Evolutionary conservation across 768 basidiomycete species (phyloP).

Genomic region (Suillus subluteus): DNA sequence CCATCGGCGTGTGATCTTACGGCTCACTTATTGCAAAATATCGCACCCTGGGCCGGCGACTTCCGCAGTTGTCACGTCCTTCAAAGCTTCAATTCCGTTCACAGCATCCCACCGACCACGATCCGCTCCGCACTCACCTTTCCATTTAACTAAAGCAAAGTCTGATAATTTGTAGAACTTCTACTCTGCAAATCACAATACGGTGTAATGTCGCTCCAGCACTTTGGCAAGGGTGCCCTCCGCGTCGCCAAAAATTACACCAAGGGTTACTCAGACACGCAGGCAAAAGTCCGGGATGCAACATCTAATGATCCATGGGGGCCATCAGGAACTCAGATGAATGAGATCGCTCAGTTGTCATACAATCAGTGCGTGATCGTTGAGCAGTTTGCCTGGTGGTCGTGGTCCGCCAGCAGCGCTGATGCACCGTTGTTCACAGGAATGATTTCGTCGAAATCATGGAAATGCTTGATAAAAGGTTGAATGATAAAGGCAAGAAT

Average conservation of each 20-base stretch:
- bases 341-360: constrained; percentile 95
- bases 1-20: constrained; percentile 53
- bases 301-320: constrained; percentile 99
- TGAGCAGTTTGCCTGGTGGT: background rate
- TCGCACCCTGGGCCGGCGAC: background rate
- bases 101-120: constrained; percentile 10
- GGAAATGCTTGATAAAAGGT: constrained; percentile 99
- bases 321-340: constrained; percentile 97
- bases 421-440: constrained; percentile 38
- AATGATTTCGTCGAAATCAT: constrained; percentile 99
- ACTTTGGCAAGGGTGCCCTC: constrained; percentile 83
- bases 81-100: constrained; percentile 6
- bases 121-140: background rate
- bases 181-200: background rate
- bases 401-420: background rate
- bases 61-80: background rate
- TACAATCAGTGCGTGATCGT: constrained; percentile 83
- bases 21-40: background rate
- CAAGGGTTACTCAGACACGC: constrained; percentile 92
- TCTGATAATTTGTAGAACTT: constrained; percentile 1
- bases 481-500: constrained; percentile 99
- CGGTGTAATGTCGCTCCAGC: constrained; percentile 58
- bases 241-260: constrained; percentile 95
- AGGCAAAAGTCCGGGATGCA: constrained; percentile 94
- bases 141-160: constrained; percentile 1